phyloP scores from a whole-genome alignment of 1,284 basidiomycete species.

The Cystobasidium slooffiae region DNA sequence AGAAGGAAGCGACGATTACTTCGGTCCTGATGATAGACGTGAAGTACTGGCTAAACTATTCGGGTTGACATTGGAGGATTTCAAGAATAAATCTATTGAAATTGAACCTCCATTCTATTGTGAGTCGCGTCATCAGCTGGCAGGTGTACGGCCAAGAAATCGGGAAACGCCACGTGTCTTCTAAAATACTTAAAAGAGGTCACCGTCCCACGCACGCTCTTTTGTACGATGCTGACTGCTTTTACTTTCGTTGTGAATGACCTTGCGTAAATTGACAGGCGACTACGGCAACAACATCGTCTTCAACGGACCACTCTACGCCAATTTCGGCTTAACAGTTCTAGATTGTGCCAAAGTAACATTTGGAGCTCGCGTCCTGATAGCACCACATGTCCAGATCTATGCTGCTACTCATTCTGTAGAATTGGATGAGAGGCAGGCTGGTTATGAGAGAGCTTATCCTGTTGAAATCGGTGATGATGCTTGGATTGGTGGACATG shows the following conservation, averaged over 20 bases:
- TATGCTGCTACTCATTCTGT: slow-evolving; percentile 48
- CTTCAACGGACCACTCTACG: slow-evolving; percentile 49
- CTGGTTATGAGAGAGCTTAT: slow-evolving; percentile 51
- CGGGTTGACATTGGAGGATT: slow-evolving; percentile 42
- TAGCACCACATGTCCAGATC: slow-evolving; percentile 47
- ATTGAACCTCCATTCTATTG: slow-evolving; percentile 52
- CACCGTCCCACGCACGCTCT: too few species aligned
- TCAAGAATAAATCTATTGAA: slow-evolving; percentile 39
- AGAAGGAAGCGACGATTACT: slow-evolving; percentile 15
- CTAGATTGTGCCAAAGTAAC: slow-evolving; percentile 47
- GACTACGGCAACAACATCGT: slow-evolving; percentile 46
- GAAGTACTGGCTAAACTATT: slow-evolving; percentile 49
- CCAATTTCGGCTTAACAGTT: slow-evolving; percentile 48
- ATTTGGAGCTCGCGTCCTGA: slow-evolving; percentile 16
- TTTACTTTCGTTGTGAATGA: too few species aligned
- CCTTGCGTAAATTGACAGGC: too few species aligned
- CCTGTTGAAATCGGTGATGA: slow-evolving; percentile 51
- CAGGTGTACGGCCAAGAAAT: neutral
- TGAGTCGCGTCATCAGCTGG: slow-evolving; percentile 38
- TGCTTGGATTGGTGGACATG: slow-evolving; percentile 25
- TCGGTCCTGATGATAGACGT: slow-evolving; percentile 21
- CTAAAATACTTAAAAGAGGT: too few species aligned
- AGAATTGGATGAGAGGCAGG: slow-evolving; percentile 38
- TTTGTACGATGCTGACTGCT: too few species aligned
- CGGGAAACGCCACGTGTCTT: neutral